phyloP scores from a whole-genome alignment of 805 yeast genomes.

The Saccharomycodes ludwigii region DNA sequence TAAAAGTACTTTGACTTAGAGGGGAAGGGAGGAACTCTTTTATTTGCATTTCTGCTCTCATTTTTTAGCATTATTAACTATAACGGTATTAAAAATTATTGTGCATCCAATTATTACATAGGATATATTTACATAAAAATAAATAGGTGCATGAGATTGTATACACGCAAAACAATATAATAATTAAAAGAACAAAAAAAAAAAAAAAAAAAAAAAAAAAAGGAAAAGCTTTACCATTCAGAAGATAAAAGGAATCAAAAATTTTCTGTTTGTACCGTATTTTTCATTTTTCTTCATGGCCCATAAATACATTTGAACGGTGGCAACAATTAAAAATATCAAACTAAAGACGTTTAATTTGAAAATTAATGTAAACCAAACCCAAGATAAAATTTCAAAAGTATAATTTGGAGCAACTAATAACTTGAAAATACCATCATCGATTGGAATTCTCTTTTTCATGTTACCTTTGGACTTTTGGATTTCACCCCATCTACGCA shows the following conservation, averaged over 20 bases:
- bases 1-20: too few species aligned
- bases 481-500: constrained; percentile 37
- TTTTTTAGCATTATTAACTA: too few species aligned
- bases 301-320: constrained; percentile 83
- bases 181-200: too few species aligned
- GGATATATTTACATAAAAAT: too few species aligned
- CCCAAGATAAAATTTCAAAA: constrained; percentile 75
- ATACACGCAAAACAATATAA: too few species aligned
- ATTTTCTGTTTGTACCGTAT: constrained; percentile 71
- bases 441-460: constrained; percentile 31
- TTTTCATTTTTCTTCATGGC: constrained; percentile 75
- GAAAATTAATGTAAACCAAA: constrained; percentile 46
- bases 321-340: constrained; percentile 57
- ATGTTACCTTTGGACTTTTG: constrained; percentile 24
- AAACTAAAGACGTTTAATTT: constrained; percentile 69
- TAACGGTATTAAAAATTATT: too few species aligned
- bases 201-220: not conserved
- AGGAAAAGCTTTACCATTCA: constrained; percentile 18
- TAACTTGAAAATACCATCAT: constrained; percentile 69
- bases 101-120: too few species aligned
- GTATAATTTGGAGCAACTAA: constrained; percentile 93
- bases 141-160: too few species aligned
- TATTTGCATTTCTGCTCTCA: too few species aligned
- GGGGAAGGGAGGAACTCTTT: too few species aligned
- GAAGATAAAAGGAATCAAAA: constrained; percentile 63